Base-by-base conservation (phyloP, 2,329 filamentous ascomycete species). In the Ophiosphaerella narmari region DNA sequence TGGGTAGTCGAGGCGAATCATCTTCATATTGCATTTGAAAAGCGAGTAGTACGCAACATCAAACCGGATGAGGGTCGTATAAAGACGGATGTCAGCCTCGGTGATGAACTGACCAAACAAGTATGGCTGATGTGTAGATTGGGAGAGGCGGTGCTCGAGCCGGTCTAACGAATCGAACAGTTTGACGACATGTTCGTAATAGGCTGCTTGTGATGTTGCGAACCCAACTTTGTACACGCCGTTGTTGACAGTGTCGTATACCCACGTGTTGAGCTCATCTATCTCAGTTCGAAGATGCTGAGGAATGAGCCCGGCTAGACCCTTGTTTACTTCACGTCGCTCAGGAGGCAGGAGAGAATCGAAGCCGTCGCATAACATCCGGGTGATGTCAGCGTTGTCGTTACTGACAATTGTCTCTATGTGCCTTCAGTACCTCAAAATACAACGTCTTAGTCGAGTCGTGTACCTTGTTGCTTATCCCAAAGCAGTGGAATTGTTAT, bases 1-100 rank as follows among this genome's bases (percentile, higher is more conserved):
- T 24, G 92, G 91, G 71, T 94, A 97, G 7, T 91, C 91, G 8
- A 83, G 86, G 38, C 91, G 83, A 66, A 96, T 91, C 75, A 95
- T 90, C 32, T 87, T 83, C 55, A 95, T 76, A 76, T 96, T 96
- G 77, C 89, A 93, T 72, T 86, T 86, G 76, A 87, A 86, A 61
- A 86, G 72, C 55, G 78, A 71, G 7, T 80, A 78, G 55, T 81
- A 81, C 8, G 77, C 78, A 2, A 73, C 60, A 52, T 81, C 78
- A 67, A 86, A 88, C 14, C 72, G 83, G 16, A 85, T 73, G 23
- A 89, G 84, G 43, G 86, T 86, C 16, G 78, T 77, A 64, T 67
- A 81, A 5, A 81, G 69, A 9, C 78, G 71, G 7, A 80, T 71
- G 49, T 81, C 78, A 4, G 75, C 72, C 55, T 81, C 78, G 2